phyloP scores from a whole-genome alignment of 441 rosid species.

The Corymbia citriodora region DNA sequence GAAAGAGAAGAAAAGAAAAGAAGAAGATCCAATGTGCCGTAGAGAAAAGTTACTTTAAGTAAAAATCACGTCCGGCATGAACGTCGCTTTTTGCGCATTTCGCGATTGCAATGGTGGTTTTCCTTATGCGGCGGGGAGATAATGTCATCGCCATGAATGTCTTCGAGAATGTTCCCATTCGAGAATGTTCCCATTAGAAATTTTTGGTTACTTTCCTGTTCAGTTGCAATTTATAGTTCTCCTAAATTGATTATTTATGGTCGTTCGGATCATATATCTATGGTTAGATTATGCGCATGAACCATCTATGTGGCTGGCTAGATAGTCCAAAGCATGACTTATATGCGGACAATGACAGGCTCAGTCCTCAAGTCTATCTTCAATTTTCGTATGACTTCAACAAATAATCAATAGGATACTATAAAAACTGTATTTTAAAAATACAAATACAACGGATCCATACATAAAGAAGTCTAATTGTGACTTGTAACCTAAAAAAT shows the following conservation, averaged over 20 bases:
- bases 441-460: neutral
- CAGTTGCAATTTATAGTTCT: neutral
- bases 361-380: neutral
- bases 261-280: neutral
- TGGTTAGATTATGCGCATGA: neutral
- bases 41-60: neutral
- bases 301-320: neutral
- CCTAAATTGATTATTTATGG: neutral
- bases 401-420: neutral
- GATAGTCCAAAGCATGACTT: too few species aligned
- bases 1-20: neutral
- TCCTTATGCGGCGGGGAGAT: neutral
- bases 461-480: neutral
- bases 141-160: neutral
- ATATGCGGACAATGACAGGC: too few species aligned
- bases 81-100: neutral
- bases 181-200: neutral
- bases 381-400: neutral
- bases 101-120: neutral
- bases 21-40: neutral
- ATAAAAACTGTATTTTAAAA: too few species aligned
- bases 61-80: neutral
- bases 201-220: neutral
- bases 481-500: neutral
- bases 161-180: neutral